Base-by-base conservation (phyloP, 139 green algal species). In the Ettlia oleoabundans region DNA sequence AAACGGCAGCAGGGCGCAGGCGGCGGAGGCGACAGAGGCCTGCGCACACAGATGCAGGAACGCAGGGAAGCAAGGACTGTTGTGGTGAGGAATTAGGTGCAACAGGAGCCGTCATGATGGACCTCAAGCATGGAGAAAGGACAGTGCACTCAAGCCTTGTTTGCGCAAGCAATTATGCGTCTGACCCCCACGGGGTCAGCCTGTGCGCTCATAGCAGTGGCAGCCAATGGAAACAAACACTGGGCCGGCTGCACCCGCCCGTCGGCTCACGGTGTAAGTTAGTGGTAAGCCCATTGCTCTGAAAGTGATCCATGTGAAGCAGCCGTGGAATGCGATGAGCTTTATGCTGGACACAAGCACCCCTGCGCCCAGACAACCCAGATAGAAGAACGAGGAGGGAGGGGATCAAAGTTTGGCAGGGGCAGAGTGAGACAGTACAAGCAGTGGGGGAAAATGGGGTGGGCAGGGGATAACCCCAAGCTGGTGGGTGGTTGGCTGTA, bases 301-400 rank as follows among this genome's bases (percentile, higher is more conserved):
- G 64, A 89, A 87, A 28, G 81, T 89, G 32, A 93, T 62, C 88
- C 92, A 94, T 15, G 85, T 91, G 83, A 95, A 95, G 22, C 80
- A 68, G 9, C 86, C 88, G 58, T 95, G 92, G 74, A 95, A 92
- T 22, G 77, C 70, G 4, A 89, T 83, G 10, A 95, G 87, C 83
- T 95, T 94, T 2, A 94, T 68, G 15, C 85, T 83, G 18, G 88
- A 89, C 5, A 91, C 43, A 28, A 95, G 90, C 22, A 95, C 91
- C 4, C 78, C 78, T 84, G 78, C 33, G n/a, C n/a, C n/a, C n/a
- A n/a, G n/a, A n/a, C n/a, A n/a, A n/a, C n/a, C n/a, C n/a, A n/a
- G n/a, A n/a, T n/a, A n/a, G n/a, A n/a, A n/a, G n/a, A n/a, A n/a
- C n/a, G n/a, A n/a, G n/a, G n/a, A n/a, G n/a, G n/a, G n/a, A n/a